A percentile compares a stretch with the other conserved stretches of the same genome.
Conservation (phyloP, 768 basidiomycete genomes). For the Naganishia onofrii region DNA sequence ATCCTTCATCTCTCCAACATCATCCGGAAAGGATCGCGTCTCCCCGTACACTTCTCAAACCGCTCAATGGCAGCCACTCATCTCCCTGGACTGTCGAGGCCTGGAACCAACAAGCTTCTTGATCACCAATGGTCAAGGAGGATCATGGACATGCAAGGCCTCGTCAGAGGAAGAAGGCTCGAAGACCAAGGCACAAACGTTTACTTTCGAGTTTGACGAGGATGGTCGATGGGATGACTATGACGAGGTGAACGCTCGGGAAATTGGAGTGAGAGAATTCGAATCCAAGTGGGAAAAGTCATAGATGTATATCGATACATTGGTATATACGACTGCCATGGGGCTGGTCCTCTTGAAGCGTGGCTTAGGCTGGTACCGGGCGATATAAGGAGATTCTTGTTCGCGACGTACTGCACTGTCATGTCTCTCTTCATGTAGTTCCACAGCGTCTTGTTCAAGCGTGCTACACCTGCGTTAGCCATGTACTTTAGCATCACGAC, state of each 20-base stretch:
- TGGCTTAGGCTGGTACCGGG: too few species aligned
- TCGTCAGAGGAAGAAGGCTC: conserved; percentile 24
- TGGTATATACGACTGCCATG: background rate
- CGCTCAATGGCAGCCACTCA: conserved; percentile 36
- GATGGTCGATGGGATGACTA: conserved; percentile 52
- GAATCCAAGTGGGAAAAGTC: conserved; percentile 35
- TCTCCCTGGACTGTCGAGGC: conserved; percentile 50
- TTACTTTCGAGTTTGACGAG: conserved; percentile 48
- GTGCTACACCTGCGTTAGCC: too few species aligned
- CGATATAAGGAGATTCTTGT: too few species aligned
- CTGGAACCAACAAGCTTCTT: conserved; percentile 48
- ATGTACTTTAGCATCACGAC: too few species aligned
- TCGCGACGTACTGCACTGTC: too few species aligned
- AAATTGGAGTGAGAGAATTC: conserved; percentile 46
- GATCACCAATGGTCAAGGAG: conserved; percentile 35
- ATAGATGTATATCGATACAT: background rate
- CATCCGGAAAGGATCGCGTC: conserved; percentile 39
- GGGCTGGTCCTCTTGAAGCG: too few species aligned
- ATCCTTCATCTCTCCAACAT: conserved; percentile 41
- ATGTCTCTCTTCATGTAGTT: too few species aligned
- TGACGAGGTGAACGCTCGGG: conserved; percentile 45
- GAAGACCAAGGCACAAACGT: conserved; percentile 35
- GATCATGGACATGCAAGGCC: conserved; percentile 34
- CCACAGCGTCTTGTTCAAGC: too few species aligned
- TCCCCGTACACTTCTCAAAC: conserved; percentile 34